Conservation (phyloP, 2,329 filamentous ascomycete genomes). For the Herpotrichia juniperi region DNA sequence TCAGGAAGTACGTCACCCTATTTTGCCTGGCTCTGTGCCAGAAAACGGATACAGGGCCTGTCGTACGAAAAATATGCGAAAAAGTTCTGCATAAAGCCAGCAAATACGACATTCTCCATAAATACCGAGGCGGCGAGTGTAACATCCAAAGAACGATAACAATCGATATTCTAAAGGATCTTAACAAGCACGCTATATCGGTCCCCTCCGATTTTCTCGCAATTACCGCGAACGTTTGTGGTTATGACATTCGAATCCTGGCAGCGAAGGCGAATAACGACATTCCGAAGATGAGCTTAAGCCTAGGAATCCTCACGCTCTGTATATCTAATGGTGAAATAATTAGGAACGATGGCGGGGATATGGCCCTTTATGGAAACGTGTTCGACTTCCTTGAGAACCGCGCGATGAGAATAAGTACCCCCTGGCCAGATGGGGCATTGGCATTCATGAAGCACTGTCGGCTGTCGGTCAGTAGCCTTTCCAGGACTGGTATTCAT, state of each 20-base stretch:
- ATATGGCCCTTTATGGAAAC: background rate
- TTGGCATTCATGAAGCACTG: conserved; percentile 17
- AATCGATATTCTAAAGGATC: too few species aligned
- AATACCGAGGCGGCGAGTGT: too few species aligned
- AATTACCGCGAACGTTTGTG: conserved; percentile 16
- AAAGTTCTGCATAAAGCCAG: too few species aligned
- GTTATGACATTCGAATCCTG: conserved; percentile 10
- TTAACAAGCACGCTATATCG: too few species aligned
- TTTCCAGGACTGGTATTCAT: conserved; percentile 10
- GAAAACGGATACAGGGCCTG: too few species aligned
- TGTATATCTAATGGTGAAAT: conserved; percentile 17
- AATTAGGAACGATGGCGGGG: conserved; percentile 1
- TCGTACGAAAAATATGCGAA: too few species aligned
- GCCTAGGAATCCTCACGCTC: conserved; percentile 12
- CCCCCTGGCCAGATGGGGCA: conserved; percentile 5
- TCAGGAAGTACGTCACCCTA: background rate
- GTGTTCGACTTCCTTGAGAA: conserved; percentile 12
- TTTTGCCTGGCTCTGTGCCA: too few species aligned
- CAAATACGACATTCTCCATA: too few species aligned
- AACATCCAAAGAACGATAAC: too few species aligned
- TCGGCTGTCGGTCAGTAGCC: conserved; percentile 7
- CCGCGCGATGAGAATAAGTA: conserved; percentile 5
- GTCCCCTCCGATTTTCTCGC: too few species aligned
- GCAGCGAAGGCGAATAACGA: conserved; percentile 1
- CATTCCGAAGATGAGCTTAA: conserved; percentile 4